phyloP scores from a whole-genome alignment of 176 grass and related monocot species.

The Lolium multiflorum region DNA sequence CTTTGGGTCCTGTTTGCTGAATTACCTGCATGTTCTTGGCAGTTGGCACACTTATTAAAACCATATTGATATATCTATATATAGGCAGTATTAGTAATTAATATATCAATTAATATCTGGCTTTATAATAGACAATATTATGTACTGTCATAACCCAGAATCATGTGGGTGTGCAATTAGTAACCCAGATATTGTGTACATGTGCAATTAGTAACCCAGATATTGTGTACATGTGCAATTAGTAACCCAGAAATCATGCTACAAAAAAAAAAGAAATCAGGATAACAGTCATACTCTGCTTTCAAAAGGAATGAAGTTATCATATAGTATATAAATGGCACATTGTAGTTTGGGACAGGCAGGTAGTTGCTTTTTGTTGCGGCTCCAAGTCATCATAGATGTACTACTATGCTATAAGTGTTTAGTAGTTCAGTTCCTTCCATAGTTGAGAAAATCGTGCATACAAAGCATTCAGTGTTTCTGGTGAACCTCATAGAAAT shows the following conservation, averaged over 20 bases:
- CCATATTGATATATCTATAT: neutral
- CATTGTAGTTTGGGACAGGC: conserved; percentile 28
- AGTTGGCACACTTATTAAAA: conserved; percentile 25
- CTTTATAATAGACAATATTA: neutral
- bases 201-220: neutral
- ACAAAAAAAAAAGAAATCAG: neutral
- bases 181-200: neutral
- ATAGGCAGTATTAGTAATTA: neutral
- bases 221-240: neutral
- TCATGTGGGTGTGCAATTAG: no score
- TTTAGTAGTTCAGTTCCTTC: conserved; percentile 35
- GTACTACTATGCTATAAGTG: conserved; percentile 28
- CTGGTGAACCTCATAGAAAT: neutral
- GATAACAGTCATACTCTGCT: conserved; percentile 4
- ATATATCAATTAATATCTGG: neutral
- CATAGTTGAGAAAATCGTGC: conserved; percentile 24
- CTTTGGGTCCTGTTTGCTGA: neutral
- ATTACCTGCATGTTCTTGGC: conserved; percentile 11
- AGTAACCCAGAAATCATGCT: conserved; percentile 4
- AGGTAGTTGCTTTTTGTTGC: conserved; percentile 33
- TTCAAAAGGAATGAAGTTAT: neutral
- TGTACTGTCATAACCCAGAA: no score
- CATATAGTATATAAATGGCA: conserved; percentile 18
- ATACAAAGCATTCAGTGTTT: conserved; percentile 3
- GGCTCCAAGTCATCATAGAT: conserved; percentile 31